phyloP scores from a whole-genome alignment of 768 basidiomycete species.

The Auriculariales sp. region DNA sequence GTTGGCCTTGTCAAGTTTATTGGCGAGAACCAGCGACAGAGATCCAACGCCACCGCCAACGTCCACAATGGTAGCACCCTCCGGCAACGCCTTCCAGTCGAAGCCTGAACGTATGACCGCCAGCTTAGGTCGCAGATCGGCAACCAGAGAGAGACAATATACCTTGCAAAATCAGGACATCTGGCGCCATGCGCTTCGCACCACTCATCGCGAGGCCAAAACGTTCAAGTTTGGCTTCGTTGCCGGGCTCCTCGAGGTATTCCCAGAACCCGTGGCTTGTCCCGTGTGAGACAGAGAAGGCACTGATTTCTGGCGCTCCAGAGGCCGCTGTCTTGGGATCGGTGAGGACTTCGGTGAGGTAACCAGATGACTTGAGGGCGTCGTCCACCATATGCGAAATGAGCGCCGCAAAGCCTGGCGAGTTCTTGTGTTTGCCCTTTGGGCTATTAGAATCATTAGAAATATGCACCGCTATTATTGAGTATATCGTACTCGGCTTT shows the following conservation, averaged over 20 bases:
- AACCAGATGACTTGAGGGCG: slow-evolving; percentile 9
- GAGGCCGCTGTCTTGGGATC: slow-evolving; percentile 9
- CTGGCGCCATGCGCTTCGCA: neutral
- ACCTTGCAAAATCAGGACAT: neutral
- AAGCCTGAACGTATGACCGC: neutral
- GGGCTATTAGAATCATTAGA: neutral
- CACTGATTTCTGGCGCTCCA: slow-evolving; percentile 13
- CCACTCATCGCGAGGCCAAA: slow-evolving; percentile 20
- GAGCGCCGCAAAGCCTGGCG: slow-evolving; percentile 11
- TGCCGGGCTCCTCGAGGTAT: slow-evolving; percentile 15
- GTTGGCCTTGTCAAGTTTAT: slow-evolving; percentile 4
- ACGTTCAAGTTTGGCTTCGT: slow-evolving; percentile 12
- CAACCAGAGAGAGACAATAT: neutral
- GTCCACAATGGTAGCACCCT: slow-evolving; percentile 11
- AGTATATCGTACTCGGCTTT: neutral
- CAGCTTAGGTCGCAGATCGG: too few relatives aligned
- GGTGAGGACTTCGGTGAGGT: slow-evolving; percentile 11
- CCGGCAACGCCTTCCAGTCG: slow-evolving; percentile 1
- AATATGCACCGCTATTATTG: neutral
- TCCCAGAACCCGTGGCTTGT: slow-evolving; percentile 14
- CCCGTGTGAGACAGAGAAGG: slow-evolving; percentile 15
- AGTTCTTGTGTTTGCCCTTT: slow-evolving; percentile 11
- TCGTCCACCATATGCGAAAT: slow-evolving; percentile 12
- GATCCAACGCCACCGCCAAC: slow-evolving; percentile 13
- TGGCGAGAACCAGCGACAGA: slow-evolving; percentile 4